Base-by-base conservation (phyloP, 1,284 basidiomycete species). In the Moesziomyces parantarcticus region DNA sequence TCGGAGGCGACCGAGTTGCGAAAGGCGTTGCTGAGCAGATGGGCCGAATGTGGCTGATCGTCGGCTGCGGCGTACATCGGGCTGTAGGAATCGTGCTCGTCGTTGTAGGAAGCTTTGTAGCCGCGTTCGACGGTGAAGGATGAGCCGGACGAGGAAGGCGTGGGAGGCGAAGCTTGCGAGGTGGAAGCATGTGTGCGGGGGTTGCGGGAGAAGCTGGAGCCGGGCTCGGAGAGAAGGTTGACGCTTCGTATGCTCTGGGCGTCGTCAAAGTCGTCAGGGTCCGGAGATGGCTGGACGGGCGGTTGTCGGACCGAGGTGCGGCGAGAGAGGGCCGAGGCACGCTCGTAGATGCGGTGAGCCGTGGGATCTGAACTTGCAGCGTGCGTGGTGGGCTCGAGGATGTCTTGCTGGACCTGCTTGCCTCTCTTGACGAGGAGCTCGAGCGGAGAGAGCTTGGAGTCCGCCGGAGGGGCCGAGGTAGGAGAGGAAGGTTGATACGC, bases 1-100 rank as follows among this genome's bases (percentile, higher is more conserved):
- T 78, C 73, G 9, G 74, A 78, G 5, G 73, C 68, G 16, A 79
- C 40, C 13, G 76, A 78, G 53, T 56, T 65, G 42, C 76, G 67
- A 43, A 79, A 78, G 34, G 76, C 77, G 21, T 66, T 58, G 49
- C 60, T 57, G 46, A 74, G 51, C 10, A 71, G 57, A 41, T 68
- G 51, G 6, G 66, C 50, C 11, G 71, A 74, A 14, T 62, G 58
- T 16, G 62, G 45, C 52, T 74, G 65, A 65, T 58, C 63, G 13
- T 11, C 39, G 3, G 53, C 25, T 0, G 51, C 22, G 14, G 50
- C 36, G 23, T 61, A 41, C 9, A 50, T 60, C 2, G 58, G 58
- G 6, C 44, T 29, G 26, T 57, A 61, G 2, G 58, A 42, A 20
- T 58, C 58, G 55, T 16, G 41, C 22, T 26, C 26, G 29, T 68